Evolutionary conservation across 2,329 filamentous ascomycete species (phyloP).

Genomic region (Colletotrichum lentis): DNA sequence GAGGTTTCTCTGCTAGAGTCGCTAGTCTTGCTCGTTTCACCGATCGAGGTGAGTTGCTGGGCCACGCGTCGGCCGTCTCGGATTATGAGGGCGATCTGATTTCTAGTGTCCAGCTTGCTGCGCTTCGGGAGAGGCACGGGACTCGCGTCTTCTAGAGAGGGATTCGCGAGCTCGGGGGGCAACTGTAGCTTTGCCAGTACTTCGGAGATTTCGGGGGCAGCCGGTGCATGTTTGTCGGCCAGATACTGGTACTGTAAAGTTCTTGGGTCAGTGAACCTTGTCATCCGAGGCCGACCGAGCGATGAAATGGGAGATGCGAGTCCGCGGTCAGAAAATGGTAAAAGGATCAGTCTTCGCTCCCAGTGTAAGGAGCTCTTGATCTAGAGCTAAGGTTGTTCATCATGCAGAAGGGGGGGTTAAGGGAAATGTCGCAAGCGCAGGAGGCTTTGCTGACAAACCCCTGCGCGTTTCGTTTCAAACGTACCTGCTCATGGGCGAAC

Average conservation of each 20-base stretch:
- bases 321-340: slow-evolving; percentile 53
- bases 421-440: slow-evolving; percentile 19
- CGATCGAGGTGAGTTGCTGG: slow-evolving; percentile 58
- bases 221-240: slow-evolving; percentile 73
- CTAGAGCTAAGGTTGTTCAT: slow-evolving; percentile 77
- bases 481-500: slow-evolving; percentile 73
- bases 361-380: slow-evolving; percentile 71
- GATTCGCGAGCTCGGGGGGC: slow-evolving; percentile 60
- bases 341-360: slow-evolving; percentile 69
- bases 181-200: slow-evolving; percentile 73
- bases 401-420: slow-evolving; percentile 45
- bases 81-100: slow-evolving; percentile 70
- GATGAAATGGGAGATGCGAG: slow-evolving; percentile 36
- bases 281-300: slow-evolving; percentile 15
- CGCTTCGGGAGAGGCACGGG: slow-evolving; percentile 65
- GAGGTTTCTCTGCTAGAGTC: slow-evolving; percentile 58
- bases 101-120: slow-evolving; percentile 56
- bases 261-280: slow-evolving; percentile 37
- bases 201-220: slow-evolving; percentile 71
- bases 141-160: slow-evolving; percentile 57
- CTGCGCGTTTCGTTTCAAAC: slow-evolving; percentile 41
- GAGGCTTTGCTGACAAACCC: slow-evolving; percentile 36
- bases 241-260: slow-evolving; percentile 66
- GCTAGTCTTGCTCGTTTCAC: slow-evolving; percentile 61
- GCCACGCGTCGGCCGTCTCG: slow-evolving; percentile 70